A percentile compares a stretch with the other conserved stretches of the same genome.
These are phyloP conservation scores for Globisporangium uncinulatum DNA, from an alignment of 352 stramenopile genomes.

Conservation along the genomic window DNA sequence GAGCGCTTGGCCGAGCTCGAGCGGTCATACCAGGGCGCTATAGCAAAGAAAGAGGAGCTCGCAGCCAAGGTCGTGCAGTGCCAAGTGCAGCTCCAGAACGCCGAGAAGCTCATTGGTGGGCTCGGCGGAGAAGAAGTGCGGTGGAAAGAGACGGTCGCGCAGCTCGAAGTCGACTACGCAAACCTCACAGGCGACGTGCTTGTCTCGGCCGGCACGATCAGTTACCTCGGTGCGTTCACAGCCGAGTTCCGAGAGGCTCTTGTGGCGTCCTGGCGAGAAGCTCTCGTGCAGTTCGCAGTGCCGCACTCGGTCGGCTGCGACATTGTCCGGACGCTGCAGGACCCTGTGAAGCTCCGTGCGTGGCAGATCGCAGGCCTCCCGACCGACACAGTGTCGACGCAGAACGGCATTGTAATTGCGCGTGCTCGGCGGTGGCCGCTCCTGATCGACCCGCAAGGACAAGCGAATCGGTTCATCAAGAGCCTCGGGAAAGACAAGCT, in stretches of 20 bases:
- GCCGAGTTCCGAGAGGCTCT: slow-evolving; percentile 77
- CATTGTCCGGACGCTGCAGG: slow-evolving; percentile 79
- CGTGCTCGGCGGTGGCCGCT: slow-evolving; percentile 81
- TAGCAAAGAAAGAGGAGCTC: slow-evolving; percentile 90
- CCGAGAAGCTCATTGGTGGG: slow-evolving; percentile 78
- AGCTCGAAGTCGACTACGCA: slow-evolving; percentile 67
- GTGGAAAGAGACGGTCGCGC: slow-evolving; percentile 79
- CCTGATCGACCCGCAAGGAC: slow-evolving; percentile 89
- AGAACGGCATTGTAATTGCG: slow-evolving; percentile 93
- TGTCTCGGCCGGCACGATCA: slow-evolving; percentile 82
- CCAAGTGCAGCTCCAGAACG: slow-evolving; percentile 86
- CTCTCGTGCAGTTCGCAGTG: slow-evolving; percentile 48
- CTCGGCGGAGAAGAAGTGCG: slow-evolving; percentile 80
- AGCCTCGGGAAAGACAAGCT: slow-evolving; percentile 83
- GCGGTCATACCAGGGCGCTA: slow-evolving; percentile 73
- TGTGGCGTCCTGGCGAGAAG: slow-evolving; percentile 59
- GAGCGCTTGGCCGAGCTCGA: slow-evolving; percentile 83
- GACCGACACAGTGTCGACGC: slow-evolving; percentile 87
- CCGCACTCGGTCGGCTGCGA: slow-evolving; percentile 81
- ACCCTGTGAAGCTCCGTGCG: slow-evolving; percentile 83
- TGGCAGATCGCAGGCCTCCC: slow-evolving; percentile 88
- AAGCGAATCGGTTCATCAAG: slow-evolving; percentile 91
- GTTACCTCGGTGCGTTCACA: slow-evolving; percentile 85
- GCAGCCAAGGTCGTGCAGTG: slow-evolving; percentile 86
- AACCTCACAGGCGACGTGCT: slow-evolving; percentile 85